These are phyloP conservation scores for Exserohilum rostratum DNA, from an alignment of 2,329 filamentous ascomycete genomes.

Conservation along the genomic window DNA sequence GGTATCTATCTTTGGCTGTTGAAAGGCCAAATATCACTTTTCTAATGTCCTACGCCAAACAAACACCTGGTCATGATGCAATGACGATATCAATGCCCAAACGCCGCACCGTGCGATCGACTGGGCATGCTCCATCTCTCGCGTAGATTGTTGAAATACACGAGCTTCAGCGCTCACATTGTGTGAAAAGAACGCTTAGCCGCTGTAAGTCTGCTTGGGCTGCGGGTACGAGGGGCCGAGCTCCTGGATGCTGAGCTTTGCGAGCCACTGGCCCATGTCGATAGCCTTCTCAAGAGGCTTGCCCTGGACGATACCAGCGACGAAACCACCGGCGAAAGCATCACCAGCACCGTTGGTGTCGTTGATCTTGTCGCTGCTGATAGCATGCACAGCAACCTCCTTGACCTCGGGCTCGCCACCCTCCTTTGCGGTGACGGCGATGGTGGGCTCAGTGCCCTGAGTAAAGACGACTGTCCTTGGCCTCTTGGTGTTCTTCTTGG, in stretches of 20 bases:
- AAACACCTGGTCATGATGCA: conserved; percentile 2
- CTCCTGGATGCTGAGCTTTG: conserved; percentile 91
- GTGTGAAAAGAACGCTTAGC: conserved; percentile 34
- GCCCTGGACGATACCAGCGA: conserved; percentile 85
- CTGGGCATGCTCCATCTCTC: conserved; percentile 32
- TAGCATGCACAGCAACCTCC: conserved; percentile 80
- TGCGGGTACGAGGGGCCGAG: conserved; percentile 80
- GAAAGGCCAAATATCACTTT: conserved; percentile 23
- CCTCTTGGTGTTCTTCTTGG: conserved; percentile 88
- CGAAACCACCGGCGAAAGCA: conserved; percentile 93
- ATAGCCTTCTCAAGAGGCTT: conserved; percentile 78
- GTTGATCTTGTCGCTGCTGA: conserved; percentile 78
- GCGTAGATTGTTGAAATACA: conserved; percentile 52
- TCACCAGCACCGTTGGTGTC: conserved; percentile 98
- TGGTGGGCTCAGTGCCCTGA: conserved; percentile 88
- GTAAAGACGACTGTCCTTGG: conserved; percentile 90
- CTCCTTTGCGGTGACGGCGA: conserved; percentile 76
- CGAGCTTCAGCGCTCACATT: conserved; percentile 44
- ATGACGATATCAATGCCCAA: neutral
- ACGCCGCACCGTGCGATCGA: neutral
- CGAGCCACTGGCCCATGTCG: conserved; percentile 96
- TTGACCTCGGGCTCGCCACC: conserved; percentile 69
- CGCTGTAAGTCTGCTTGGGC: conserved; percentile 51
- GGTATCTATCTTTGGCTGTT: conserved; percentile 32
- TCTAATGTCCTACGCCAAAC: conserved; percentile 6